Base-by-base conservation (phyloP, 441 rosid species). In the Gossypium lobatum region DNA sequence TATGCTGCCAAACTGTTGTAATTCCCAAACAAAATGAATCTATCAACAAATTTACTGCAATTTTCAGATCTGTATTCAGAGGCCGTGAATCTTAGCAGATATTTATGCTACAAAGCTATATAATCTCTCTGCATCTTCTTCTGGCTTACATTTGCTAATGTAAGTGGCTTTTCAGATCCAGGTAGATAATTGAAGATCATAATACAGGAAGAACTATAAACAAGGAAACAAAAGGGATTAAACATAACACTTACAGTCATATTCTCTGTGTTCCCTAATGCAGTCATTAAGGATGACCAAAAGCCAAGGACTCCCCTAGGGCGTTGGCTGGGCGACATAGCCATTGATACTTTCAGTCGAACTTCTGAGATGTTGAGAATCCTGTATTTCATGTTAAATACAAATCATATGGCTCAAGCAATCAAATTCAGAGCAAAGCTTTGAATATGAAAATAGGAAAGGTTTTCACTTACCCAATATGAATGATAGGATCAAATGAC, bases 251-350 rank as follows among this genome's bases (percentile, higher is more conserved):
- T 87, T 78, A 96, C 99, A 21, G 95, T 91, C 99, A 96, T 93
- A 77, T 90, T 96, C 85, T 96, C 98, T 13, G 97, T 93, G 85
- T 93, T 96, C 59, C 99, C 98, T 78, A 96, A 85, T 75, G 99
- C 97, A 84, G 98, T 96, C 99, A 96, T 96, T 84, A 91, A 80
- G 74, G 99, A 92, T 76, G 92, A 91, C 98, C 98, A 93, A 83
- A 96, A 96, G 64, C 99, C 99, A 80, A 92, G 98, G 34, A 93
- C 98, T 76, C 98, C 97, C 74, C 93, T 87, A 54, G 98, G 99
- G 66, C 98, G 84, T 78, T 93, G 99, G 87, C 94, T 85, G 61
- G 97, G 99, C 55, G 98, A 93, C 99, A 96, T 93, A 65, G 92
- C 82, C 98, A 93, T 91, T 50, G 99, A 93, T 70, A 93, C 89